Conservation (phyloP, 1,284 basidiomycete genomes). For the Uromyces viciae-fabae region DNA sequence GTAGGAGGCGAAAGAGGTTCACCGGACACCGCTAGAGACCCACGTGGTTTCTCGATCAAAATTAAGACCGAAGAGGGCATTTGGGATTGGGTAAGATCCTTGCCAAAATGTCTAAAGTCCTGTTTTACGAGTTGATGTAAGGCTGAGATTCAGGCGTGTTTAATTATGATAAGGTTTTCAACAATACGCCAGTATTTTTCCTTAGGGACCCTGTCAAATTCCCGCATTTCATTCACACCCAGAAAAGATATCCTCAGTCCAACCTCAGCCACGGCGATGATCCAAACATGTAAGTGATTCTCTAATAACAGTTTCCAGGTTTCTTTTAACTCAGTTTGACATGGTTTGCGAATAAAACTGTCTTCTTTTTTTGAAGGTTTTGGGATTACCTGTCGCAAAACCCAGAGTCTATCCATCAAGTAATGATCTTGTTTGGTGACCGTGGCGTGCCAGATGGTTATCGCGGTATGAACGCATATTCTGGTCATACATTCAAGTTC, state of each 20-base stretch:
- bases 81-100: slow-evolving; percentile 69
- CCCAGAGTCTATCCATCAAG: slow-evolving; percentile 44
- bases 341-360: no score
- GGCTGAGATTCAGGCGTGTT: not conserved
- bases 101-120: not conserved
- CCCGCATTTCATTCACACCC: slow-evolving; percentile 45
- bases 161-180: slow-evolving; percentile 58
- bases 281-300: slow-evolving; percentile 30
- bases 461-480: slow-evolving; percentile 37
- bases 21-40: slow-evolving; percentile 83
- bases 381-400: slow-evolving; percentile 43
- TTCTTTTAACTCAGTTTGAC: no score
- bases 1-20: slow-evolving; percentile 73
- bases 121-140: no score
- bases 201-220: slow-evolving; percentile 71
- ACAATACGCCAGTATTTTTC: slow-evolving; percentile 88
- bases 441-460: slow-evolving; percentile 37
- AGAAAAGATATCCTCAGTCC: slow-evolving; percentile 43
- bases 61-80: slow-evolving; percentile 82
- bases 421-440: slow-evolving; percentile 42
- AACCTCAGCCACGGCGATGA: slow-evolving; percentile 41
- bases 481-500: slow-evolving; percentile 43
- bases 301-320: not conserved
- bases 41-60: slow-evolving; percentile 88
- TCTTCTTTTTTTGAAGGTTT: no score